Base-by-base conservation (phyloP, 2,329 filamentous ascomycete species). In the Claviceps pusilla region DNA sequence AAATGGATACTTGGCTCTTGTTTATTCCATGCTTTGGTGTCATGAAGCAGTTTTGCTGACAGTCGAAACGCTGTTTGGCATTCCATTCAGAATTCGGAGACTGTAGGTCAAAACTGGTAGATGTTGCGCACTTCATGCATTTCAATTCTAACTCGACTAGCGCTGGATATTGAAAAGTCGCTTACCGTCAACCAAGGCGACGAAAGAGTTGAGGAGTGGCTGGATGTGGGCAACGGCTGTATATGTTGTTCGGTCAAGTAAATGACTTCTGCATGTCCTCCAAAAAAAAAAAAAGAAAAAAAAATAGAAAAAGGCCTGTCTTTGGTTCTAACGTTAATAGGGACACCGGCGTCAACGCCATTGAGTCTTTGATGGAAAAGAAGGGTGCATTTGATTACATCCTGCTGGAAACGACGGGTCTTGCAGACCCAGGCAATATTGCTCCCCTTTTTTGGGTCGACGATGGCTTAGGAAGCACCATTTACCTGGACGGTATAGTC, bases 381-480 rank as follows among this genome's bases (percentile, higher is more conserved):
- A 88, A 87, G 59, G 91, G 91, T 51, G 84, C 84, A 4, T 98
- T 98, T 65, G 93, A 98, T 72, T 98, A 97, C 71, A 97, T 98
- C 59, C 78, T 98, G 2, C 82, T 98, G 1, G 93, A 98, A 68
- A 98, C 93, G 0, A 97, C 93, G 0, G 93, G 93, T 0, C 77
- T 98, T 6, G 93, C 93, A 4, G 91, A 98, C 64, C 93, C 93
- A 0, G 93, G 93, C 1, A 97, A 97, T 63, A 82, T 98, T 52
- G 93, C 93, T 0, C 93, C 93, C 0, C 73, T 97, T 14, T 98
- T 98, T 72, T 98, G 93, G 93, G 84, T 98, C 31, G 93, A 98
- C 62, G 91, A 97, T 60, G 93, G 90, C 0, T 78, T 98, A 3
- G 91, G 89, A 7, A 95, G 90, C 68, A 90, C 86, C 42, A 96